Evolutionary conservation across 768 basidiomycete species (phyloP), one percentile per base, ranked within the genome.

Genomic region (Lactarius evosmus): DNA sequence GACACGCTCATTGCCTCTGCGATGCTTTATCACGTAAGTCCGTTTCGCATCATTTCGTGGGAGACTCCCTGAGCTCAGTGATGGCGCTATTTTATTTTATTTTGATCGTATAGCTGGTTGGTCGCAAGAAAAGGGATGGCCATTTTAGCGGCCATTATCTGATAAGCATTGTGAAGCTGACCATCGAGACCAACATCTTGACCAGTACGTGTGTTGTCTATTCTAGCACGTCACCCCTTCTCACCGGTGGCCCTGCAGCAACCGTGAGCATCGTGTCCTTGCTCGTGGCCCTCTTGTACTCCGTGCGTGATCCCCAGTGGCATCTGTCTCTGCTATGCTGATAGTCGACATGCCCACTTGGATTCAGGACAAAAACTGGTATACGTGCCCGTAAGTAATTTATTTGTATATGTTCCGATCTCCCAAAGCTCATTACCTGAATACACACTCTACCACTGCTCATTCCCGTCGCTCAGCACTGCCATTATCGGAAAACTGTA

Each of bases 181-280:
- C 68, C 12, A 50, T 73, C 27, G 72, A 73, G 58, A 71, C 70
- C 1, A 72, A 72, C 52, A 16, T 63, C 2, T 61, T 72, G 66
- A 27, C 68, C 60, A 41, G 67, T 52, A 27, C 34, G 57, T 54
- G 17, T 14, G 27, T n/a, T 22, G 27, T 59, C 34, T n/a, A 36
- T 32, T 8, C 16, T 30, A 27, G n/a, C 6, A 5, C 29, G 4
- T 22, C 16, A 5, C 2, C 14, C n/a, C n/a, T n/a, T 29, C 41
- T 63, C 6, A 63, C 29, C 2, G 3, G 22, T 22, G 27, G 32
- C n/a, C 9, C 7, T 27, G 41, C 34, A 64, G 63, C 63, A 8
- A 32, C 27, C 8, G 58, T 64, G 9, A 36, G 58, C 17, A 25
- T 64, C 7, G 11, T 55, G 9, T 5, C 63, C 7, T 17, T 59